Conservation (phyloP, 495 filamentous ascomycete genomes). For the Aspergillus coremiiformis region DNA sequence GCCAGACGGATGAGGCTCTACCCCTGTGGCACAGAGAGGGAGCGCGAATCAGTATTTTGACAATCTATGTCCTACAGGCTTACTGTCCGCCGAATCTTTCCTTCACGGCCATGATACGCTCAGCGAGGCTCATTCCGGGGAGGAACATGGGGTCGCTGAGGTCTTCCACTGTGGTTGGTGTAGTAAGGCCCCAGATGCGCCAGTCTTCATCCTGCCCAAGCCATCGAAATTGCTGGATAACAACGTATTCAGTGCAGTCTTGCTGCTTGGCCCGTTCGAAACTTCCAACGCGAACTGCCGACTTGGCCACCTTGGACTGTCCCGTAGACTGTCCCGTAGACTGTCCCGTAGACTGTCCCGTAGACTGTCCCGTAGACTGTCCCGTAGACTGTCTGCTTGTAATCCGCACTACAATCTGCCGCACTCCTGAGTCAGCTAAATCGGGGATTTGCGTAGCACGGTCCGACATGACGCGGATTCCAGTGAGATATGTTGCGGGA, state of each 20-base stretch:
- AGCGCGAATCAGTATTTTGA: not conserved
- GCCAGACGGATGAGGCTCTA: not conserved
- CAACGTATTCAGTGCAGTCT: slow-evolving; percentile 69
- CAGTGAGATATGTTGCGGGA: slow-evolving; percentile 39
- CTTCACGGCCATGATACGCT: slow-evolving; percentile 32
- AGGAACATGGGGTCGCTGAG: slow-evolving; percentile 32
- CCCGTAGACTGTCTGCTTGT: slow-evolving; percentile 52
- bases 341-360: slow-evolving; percentile 57
- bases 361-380: slow-evolving; percentile 57
- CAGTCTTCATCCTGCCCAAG: slow-evolving; percentile 55
- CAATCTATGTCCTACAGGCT: no score
- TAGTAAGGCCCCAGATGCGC: slow-evolving; percentile 67
- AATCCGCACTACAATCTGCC: slow-evolving; percentile 70
- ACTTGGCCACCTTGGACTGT: slow-evolving; percentile 13
- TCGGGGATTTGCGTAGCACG: slow-evolving; percentile 46
- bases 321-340: slow-evolving; percentile 47
- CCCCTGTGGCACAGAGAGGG: not conserved
- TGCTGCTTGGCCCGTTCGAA: slow-evolving; percentile 42
- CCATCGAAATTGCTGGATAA: slow-evolving; percentile 56
- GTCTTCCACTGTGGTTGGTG: slow-evolving; percentile 50
- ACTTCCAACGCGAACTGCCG: not conserved
- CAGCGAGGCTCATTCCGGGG: slow-evolving; percentile 22
- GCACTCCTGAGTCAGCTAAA: slow-evolving; percentile 40
- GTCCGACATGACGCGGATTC: slow-evolving; percentile 51
- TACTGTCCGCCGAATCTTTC: slow-evolving; percentile 17